phyloP scores from a whole-genome alignment of 164 flowering plant genomes.

The Nymphaea colorata region DNA sequence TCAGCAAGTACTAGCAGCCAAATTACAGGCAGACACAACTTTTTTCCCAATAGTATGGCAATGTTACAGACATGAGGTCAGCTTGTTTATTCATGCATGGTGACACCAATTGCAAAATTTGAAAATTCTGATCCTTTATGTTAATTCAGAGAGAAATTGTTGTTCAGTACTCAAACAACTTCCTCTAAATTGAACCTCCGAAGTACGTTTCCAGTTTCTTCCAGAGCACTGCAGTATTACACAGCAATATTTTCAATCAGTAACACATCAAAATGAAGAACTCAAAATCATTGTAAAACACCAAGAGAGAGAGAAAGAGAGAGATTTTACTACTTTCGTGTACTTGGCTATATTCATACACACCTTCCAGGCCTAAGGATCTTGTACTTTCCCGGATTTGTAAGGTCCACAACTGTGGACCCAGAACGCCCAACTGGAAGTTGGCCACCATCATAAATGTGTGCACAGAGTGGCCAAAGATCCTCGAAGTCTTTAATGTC shows the following conservation, averaged over 20 bases:
- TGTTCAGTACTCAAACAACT: neutral
- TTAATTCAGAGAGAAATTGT: neutral
- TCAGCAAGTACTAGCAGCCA: no score
- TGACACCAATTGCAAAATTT: no score
- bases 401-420: slow-evolving; percentile 85
- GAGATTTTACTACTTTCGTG: neutral
- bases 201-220: slow-evolving; percentile 1
- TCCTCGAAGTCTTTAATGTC: slow-evolving; percentile 65
- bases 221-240: neutral
- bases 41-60: no score
- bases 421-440: slow-evolving; percentile 92
- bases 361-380: slow-evolving; percentile 92
- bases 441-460: slow-evolving; percentile 70
- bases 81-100: no score
- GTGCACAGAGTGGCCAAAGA: slow-evolving; percentile 84
- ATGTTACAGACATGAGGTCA: no score
- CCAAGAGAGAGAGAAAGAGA: neutral
- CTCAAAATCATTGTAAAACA: neutral
- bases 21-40: no score
- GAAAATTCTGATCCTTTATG: no score
- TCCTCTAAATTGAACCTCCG: slow-evolving; percentile 1
- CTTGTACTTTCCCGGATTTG: slow-evolving; percentile 53
- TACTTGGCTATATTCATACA: neutral
- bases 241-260: neutral
- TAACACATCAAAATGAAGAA: neutral